Percentiles rank a stretch among this genome's conserved stretches.
Conservation (phyloP, 1,284 basidiomycete species). For the Tranzscheliella williamsii region DNA sequence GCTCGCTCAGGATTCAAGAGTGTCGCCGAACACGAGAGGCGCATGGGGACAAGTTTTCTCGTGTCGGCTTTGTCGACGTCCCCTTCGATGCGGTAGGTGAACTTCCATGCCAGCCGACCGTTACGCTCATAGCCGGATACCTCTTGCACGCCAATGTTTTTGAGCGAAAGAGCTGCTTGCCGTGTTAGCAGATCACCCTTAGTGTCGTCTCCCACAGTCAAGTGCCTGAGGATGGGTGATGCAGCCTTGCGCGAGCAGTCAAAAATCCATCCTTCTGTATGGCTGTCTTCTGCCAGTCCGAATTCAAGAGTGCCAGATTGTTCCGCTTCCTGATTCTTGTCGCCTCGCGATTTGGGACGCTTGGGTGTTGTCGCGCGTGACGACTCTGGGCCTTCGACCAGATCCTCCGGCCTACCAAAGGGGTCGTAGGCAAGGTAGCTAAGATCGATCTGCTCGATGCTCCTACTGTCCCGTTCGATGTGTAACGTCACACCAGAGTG, state of each 20-base stretch:
- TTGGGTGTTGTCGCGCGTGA: constrained; percentile 16
- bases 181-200: constrained; percentile 48
- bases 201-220: constrained; percentile 43
- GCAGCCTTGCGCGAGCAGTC: constrained; percentile 7
- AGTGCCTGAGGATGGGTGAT: constrained; percentile 37
- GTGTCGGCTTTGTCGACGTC: background rate
- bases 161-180: constrained; percentile 42
- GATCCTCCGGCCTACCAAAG: constrained; percentile 42
- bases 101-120: constrained; percentile 46
- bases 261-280: background rate
- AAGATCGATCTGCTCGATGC: constrained; percentile 25
- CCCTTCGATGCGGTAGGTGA: constrained; percentile 37
- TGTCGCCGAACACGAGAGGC: constrained; percentile 47
- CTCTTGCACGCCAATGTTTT: constrained; percentile 27
- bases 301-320: constrained; percentile 38
- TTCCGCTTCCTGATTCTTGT: constrained; percentile 34
- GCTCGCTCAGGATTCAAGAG: constrained; percentile 45
- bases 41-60: constrained; percentile 23
- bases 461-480: constrained; percentile 37
- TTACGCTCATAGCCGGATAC: constrained; percentile 48
- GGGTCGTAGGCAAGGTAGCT: constrained; percentile 50
- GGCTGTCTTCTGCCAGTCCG: background rate
- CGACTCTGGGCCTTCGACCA: constrained; percentile 16
- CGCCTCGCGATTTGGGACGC: constrained; percentile 29
- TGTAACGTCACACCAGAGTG: constrained; percentile 44